Base-by-base conservation (phyloP, 257 asterid species). In the Nicotiana otophora region DNA sequence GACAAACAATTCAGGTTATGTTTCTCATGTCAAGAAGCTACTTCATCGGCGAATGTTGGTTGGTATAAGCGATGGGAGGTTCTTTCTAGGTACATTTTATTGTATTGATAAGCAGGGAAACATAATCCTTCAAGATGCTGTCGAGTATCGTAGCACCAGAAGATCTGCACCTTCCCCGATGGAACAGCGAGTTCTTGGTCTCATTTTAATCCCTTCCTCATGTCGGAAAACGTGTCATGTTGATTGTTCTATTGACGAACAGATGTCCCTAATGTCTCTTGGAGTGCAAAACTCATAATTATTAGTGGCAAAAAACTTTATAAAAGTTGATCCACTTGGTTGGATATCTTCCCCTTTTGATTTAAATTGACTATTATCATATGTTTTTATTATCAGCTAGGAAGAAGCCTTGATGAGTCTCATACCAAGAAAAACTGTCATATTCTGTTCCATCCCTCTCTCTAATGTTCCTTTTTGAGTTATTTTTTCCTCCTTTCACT, bases 61-160 rank as follows among this genome's bases (percentile, higher is more conserved):
- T 66, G 98, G 99, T 42, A 93, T 92, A 28, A 92, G 90, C 83
- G 98, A 96, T 42, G 97, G 97, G 3, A 88, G 97, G 15, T 94
- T 93, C 92, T 96, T 96, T 74, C 82, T 91, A 8, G 97, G 99
- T 64, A 33, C 87, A 4, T 96, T 96, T 86, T 96, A 96, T 57
- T 96, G 98, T 89, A 82, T 92, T 51, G 99, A 96, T 87, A 94
- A 94, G 85, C 97, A 94, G 84, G 99, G 97, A 54, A 96, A 94
- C 89, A 92, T 96, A 78, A 93, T 96, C 72, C 97, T 96, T 82
- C 97, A 94, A 84, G 99, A 96, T 80, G 94, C 98, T 7, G 89
- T 96, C 9, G 97, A 94, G 91, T 93, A 92, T 85, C 97, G 97
- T 19, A 92, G 96, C 92, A 94, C 95, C 34, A 86, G 96, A 80